Evolutionary conservation across 441 rosid species (phyloP).

Genomic region (Aleurites moluccanus): DNA sequence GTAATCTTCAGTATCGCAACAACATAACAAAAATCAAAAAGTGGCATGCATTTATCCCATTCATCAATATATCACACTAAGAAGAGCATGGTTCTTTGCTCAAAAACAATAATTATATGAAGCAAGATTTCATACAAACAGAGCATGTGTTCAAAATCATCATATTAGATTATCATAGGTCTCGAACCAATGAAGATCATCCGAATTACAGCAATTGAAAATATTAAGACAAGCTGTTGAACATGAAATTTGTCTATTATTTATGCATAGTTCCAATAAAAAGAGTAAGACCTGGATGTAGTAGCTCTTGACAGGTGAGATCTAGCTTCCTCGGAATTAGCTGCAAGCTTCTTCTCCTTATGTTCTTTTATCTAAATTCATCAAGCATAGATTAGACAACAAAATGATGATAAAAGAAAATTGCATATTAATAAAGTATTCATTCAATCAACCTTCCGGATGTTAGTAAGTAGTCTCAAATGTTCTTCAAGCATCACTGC

Average conservation of each 20-base stretch:
- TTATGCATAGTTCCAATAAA: not conserved
- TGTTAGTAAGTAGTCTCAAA: constrained; percentile 87
- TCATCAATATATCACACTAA: not conserved
- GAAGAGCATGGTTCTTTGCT: not conserved
- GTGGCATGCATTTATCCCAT: no score
- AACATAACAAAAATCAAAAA: not conserved
- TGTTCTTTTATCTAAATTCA: constrained; percentile 72
- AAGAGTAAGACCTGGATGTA: constrained; percentile 60
- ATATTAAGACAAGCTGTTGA: not conserved
- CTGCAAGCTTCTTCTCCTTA: constrained; percentile 62
- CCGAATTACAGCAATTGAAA: not conserved
- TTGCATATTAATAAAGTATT: not conserved
- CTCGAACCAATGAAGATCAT: not conserved
- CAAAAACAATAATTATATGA: not conserved
- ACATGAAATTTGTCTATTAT: not conserved
- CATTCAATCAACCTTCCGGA: constrained; percentile 68
- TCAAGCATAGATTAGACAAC: constrained; percentile 14
- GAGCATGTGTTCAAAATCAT: no score
- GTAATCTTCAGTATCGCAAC: not conserved
- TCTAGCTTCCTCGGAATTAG: constrained; percentile 58
- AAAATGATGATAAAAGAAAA: constrained; percentile 14
- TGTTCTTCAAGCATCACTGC: constrained; percentile 97
- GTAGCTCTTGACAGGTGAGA: constrained; percentile 76
- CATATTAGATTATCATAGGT: not conserved
- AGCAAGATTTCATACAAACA: not conserved